Base-by-base conservation (phyloP, 2,329 filamentous ascomycete genomes). In the Bretziella fagacearum region DNA sequence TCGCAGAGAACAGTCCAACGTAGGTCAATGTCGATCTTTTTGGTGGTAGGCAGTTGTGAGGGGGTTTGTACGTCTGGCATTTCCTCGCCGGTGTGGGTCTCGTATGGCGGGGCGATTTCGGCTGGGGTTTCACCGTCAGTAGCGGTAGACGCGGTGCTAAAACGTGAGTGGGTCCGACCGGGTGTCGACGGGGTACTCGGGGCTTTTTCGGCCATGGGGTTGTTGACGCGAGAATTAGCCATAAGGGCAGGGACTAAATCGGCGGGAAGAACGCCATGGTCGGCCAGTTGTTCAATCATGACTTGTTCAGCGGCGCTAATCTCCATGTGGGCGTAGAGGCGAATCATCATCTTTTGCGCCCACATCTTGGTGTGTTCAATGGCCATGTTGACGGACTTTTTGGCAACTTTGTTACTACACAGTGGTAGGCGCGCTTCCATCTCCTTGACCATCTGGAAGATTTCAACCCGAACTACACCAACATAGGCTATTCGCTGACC, bases 1-100 rank as follows among this genome's bases (percentile, higher is more conserved):
- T 98, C 91, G 59, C 91, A 98, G 2, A 98, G 73, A 0, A 96
- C 82, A 0, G 91, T 98, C 91, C 91, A 98, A 15, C 91, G 78
- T 46, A 98, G 71, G 60, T 98, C 91, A 50, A 98, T 93, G 57
- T 96, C 89, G 50, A 98, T 82, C 55, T 84, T 91, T 48, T 80
- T 75, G 1, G 81, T 84, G 2, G 74, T 77, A 1, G 84, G 82
- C 52, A 96, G 69, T 56, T 95, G 79, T 1, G 84, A 85, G 0
- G 86, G 85, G 1, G 77, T 85, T 55, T 81, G 79, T 15, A 93
- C 84, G 53, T 82, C 79, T 1, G 84, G 81, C 44, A 91, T 68
- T 37, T 84, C 79, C 32, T 83, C 77, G 15, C 73, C 73, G 7
- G 77, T 71, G 46, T 80, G 71, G 29, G 73, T 71, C 37, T 77